These are phyloP conservation scores for Sarocladium oryzae DNA, from an alignment of 2,329 filamentous ascomycete species.

Conservation along the genomic window DNA sequence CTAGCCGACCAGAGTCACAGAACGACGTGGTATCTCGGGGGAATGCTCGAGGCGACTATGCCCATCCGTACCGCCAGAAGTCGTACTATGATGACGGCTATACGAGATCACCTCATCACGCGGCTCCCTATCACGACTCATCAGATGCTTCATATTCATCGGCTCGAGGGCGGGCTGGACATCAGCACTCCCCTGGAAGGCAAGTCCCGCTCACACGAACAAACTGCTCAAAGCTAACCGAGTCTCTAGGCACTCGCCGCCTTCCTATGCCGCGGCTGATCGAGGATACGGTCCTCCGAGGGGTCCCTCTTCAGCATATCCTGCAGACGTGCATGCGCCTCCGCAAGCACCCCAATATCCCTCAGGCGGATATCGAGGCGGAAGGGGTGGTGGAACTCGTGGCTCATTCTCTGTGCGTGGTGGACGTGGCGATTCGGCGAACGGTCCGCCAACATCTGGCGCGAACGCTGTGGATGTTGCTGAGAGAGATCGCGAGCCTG, in stretches of 20 bases:
- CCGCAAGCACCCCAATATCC: slow-evolving; percentile 41
- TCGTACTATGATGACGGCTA: slow-evolving; percentile 30
- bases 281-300: slow-evolving; percentile 43
- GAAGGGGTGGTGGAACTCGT: slow-evolving; percentile 57
- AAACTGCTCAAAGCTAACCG: background rate
- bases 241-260: slow-evolving; percentile 52
- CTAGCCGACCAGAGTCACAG: slow-evolving; percentile 37
- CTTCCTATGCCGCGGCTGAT: slow-evolving; percentile 49
- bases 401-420: slow-evolving; percentile 45
- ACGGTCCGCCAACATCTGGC: background rate
- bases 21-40: slow-evolving; percentile 42
- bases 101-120: slow-evolving; percentile 36
- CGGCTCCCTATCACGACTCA: slow-evolving; percentile 38
- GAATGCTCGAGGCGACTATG: slow-evolving; percentile 35
- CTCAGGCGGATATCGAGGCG: slow-evolving; percentile 35
- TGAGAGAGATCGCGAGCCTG: background rate
- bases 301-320: slow-evolving; percentile 49
- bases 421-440: slow-evolving; percentile 18
- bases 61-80: slow-evolving; percentile 30
- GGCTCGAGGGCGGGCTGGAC: slow-evolving; percentile 32
- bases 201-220: slow-evolving; percentile 21
- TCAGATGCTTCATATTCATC: slow-evolving; percentile 35
- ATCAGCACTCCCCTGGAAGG: slow-evolving; percentile 34
- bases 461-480: background rate
- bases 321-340: slow-evolving; percentile 38